These are phyloP conservation scores for Naganishia randhawae DNA, from an alignment of 768 basidiomycete genomes.

Conservation along the genomic window DNA sequence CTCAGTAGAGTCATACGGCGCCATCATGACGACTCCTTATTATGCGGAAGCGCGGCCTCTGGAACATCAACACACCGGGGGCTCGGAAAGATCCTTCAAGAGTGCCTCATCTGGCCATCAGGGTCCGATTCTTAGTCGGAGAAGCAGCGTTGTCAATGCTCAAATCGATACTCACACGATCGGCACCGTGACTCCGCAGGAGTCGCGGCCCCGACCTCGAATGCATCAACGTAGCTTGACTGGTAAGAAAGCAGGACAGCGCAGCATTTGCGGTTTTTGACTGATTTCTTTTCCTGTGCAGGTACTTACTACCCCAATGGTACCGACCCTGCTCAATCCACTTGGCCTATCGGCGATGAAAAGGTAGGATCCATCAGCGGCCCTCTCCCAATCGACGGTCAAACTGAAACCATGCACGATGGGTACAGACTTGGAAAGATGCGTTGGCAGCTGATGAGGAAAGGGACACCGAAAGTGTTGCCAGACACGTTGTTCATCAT, in stretches of 20 bases:
- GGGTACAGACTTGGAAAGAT: constrained; percentile 42
- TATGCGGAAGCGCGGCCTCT: background rate
- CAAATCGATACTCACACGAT: constrained; percentile 29
- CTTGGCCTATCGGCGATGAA: constrained; percentile 52
- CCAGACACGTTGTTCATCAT: constrained; percentile 44
- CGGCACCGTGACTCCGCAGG: constrained; percentile 19
- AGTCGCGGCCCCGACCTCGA: constrained; percentile 22
- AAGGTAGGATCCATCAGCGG: constrained; percentile 12
- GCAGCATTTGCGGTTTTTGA: background rate
- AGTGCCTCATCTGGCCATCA: constrained; percentile 22
- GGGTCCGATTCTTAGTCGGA: constrained; percentile 16
- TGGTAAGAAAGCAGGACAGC: constrained; percentile 5
- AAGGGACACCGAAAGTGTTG: constrained; percentile 38
- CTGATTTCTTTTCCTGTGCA: background rate
- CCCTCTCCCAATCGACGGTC: too few species aligned
- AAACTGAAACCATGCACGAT: background rate
- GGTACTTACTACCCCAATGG: constrained; percentile 45
- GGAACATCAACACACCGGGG: constrained; percentile 24
- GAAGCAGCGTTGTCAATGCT: constrained; percentile 22
- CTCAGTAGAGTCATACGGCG: background rate
- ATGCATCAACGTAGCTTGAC: constrained; percentile 34
- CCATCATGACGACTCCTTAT: constrained; percentile 10
- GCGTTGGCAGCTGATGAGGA: constrained; percentile 45
- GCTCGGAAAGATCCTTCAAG: constrained; percentile 22
- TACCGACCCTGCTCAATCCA: constrained; percentile 32